phyloP scores from a whole-genome alignment of 768 basidiomycete species.

The Lactarius vividus region DNA sequence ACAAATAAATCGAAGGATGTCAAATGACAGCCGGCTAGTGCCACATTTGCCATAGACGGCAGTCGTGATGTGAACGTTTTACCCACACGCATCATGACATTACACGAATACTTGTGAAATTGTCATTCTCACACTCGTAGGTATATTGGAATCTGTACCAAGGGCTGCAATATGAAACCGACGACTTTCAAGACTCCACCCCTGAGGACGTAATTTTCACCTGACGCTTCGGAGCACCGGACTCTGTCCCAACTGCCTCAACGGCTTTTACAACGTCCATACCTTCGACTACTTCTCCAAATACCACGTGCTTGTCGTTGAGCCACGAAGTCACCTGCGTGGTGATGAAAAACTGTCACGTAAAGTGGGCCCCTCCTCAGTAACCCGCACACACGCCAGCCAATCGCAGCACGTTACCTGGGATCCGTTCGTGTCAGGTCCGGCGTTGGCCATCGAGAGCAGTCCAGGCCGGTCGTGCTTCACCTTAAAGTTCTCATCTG shows the following conservation, averaged over 20 bases:
- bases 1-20: neutral
- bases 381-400: neutral
- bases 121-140: neutral
- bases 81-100: neutral
- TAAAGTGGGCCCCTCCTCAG: neutral
- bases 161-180: neutral
- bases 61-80: neutral
- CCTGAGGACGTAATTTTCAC: conserved; percentile 27
- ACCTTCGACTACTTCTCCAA: conserved; percentile 43
- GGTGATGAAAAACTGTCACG: conserved; percentile 41
- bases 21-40: neutral
- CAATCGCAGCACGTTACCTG: conserved; percentile 34
- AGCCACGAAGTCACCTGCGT: conserved; percentile 39
- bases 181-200: neutral
- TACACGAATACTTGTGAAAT: neutral
- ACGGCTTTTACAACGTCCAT: conserved; percentile 40
- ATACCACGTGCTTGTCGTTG: conserved; percentile 44
- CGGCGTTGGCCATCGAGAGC: conserved; percentile 52
- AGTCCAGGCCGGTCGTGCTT: conserved; percentile 40
- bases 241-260: conserved; percentile 32
- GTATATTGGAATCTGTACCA: too few relatives aligned
- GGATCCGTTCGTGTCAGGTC: conserved; percentile 50
- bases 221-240: conserved; percentile 14
- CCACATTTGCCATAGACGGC: neutral
- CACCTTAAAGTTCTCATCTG: conserved; percentile 42